Evolutionary conservation across 768 basidiomycete species (phyloP), one percentile per base, ranked within the genome.

Genomic region (Daedaleopsis nitida): DNA sequence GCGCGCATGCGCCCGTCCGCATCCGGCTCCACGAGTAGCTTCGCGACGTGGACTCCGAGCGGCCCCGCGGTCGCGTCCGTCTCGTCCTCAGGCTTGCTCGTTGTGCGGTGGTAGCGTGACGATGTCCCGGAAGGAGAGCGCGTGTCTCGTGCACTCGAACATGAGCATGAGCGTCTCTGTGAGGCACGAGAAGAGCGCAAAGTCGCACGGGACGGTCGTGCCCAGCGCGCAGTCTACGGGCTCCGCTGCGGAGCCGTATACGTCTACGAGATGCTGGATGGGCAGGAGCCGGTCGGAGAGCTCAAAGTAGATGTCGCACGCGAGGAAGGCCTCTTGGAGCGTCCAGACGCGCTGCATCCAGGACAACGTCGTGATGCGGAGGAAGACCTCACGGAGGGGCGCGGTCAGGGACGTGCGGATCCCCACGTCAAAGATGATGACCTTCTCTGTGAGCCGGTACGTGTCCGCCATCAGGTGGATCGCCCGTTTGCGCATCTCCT

Each of bases 391-490:
- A 23, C 23, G 0, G 14, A 48, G 27, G 8, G 55, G n/a, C 5
- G 44, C 3, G 12, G 9, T 23, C 5, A 19, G 6, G 23, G 21
- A 27, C 5, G 52, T 19, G 27, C 53, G 59, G 3, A 60, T 43
- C 9, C 58, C 43, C 2, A 27, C 7, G 42, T 59, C 58, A 21
- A 59, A 13, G 4, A 59, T 51, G 3, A 59, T 35, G 21, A 62
- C 54, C 17, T 17, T 32, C 17, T 32, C 35, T 27, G 55, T 55
- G 11, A 43, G 12, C 5, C 38, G 16, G 24, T 61, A 61, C 12
- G 55, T 62, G 38, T 58, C 24, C 14, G 44, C 49, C 57, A 63
- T 63, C 24, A 58, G 38, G 13, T 1, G 38, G 16, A 57, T 58
- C 17, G 56, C 50, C 13, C 23, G 56, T 19, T 54, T 57, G 37